Evolutionary conservation across 345 rosid genomes (phyloP).

Genomic region (Streptanthus diversifolius): DNA sequence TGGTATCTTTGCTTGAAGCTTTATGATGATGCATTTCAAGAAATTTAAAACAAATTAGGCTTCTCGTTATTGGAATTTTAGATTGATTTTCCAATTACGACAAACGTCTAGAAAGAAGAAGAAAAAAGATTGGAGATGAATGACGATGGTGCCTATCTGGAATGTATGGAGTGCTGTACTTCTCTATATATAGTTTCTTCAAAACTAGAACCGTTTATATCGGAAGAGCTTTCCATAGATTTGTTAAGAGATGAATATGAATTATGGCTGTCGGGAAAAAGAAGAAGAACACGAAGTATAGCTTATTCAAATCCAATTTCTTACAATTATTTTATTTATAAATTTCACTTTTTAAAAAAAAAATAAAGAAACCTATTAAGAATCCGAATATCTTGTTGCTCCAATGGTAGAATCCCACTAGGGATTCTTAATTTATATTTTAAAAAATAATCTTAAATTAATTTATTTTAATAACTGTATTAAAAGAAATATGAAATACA

Average conservation of each 20-base stretch:
- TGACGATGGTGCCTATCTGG: not conserved
- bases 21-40: slow-evolving; percentile 27
- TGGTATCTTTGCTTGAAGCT: slow-evolving; percentile 27
- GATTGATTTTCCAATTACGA: not conserved
- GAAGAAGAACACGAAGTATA: not conserved
- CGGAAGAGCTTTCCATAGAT: not conserved
- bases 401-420: no score
- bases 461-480: no score
- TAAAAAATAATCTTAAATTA: no score
- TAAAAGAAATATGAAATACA: no score
- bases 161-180: not conserved
- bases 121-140: slow-evolving; percentile 17
- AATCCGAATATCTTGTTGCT: no score
- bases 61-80: not conserved
- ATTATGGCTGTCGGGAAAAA: not conserved
- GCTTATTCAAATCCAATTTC: not conserved
- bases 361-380: no score
- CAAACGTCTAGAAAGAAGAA: not conserved
- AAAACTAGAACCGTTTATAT: slow-evolving; percentile 12
- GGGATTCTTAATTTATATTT: no score
- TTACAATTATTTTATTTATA: no score
- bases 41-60: not conserved
- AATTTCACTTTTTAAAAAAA: no score
- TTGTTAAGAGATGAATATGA: not conserved
- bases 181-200: slow-evolving; percentile 18